Evolutionary conservation across 768 basidiomycete genomes (phyloP).

Genomic region (Mycena galericulata): DNA sequence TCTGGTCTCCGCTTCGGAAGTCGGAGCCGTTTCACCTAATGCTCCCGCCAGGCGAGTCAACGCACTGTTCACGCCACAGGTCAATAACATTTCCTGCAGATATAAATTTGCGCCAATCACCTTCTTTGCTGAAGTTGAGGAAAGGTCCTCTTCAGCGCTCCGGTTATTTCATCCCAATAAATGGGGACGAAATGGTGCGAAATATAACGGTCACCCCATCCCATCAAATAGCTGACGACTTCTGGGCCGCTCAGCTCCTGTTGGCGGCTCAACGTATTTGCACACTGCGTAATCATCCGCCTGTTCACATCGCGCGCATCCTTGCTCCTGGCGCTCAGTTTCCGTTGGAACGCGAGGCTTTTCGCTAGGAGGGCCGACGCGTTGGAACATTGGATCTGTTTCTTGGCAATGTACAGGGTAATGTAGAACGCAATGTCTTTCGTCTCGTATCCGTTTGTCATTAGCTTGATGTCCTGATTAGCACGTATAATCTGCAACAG

Average conservation of each 20-base stretch:
- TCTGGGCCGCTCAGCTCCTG: constrained; percentile 54
- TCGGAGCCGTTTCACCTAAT: no score
- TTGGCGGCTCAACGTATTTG: constrained; percentile 45
- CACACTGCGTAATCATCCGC: constrained; percentile 46
- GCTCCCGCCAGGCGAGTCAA: no score
- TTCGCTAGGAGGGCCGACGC: constrained; percentile 45
- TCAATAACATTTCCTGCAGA: no score
- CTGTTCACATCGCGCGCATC: constrained; percentile 42
- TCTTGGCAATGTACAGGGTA: constrained; percentile 38
- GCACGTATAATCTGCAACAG: constrained; percentile 36
- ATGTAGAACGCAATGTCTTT: constrained; percentile 49
- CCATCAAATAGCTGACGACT: constrained; percentile 55
- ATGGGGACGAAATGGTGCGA: constrained; percentile 53
- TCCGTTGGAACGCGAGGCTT: constrained; percentile 39
- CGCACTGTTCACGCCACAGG: no score
- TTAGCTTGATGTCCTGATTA: constrained; percentile 56
- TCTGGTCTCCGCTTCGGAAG: no score
- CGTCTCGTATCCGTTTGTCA: constrained; percentile 48
- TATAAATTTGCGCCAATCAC: no score
- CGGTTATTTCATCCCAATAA: constrained; percentile 43
- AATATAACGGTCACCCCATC: constrained; percentile 51
- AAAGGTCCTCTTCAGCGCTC: constrained; percentile 22
- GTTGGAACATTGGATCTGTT: constrained; percentile 44
- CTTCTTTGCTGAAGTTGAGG: background rate
- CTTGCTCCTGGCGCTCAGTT: constrained; percentile 11